Conservation (phyloP, 2,329 filamentous ascomycete genomes). For the Trichoderma simmonsii region DNA sequence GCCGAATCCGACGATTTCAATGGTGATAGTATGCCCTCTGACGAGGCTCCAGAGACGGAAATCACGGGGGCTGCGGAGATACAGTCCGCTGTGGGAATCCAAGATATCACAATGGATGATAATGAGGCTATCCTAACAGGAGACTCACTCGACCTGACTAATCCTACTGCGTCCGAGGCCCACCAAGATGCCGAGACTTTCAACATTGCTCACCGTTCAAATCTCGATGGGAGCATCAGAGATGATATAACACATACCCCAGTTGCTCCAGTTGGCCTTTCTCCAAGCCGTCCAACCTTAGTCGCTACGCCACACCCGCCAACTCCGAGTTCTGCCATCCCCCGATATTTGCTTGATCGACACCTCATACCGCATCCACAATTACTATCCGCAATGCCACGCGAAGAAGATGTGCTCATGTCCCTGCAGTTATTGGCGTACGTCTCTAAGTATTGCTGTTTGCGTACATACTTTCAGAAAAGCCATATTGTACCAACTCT, state of each 20-base stretch:
- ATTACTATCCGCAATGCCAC: conserved; percentile 85
- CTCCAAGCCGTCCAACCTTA: conserved; percentile 67
- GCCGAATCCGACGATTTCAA: conserved; percentile 84
- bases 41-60: conserved; percentile 71
- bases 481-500: conserved; percentile 91
- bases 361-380: conserved; percentile 66
- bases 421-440: conserved; percentile 94
- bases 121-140: conserved; percentile 75
- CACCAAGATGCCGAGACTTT: conserved; percentile 81
- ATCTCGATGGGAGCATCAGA: conserved; percentile 79
- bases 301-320: conserved; percentile 72
- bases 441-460: conserved; percentile 97
- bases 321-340: conserved; percentile 66
- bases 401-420: conserved; percentile 97
- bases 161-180: conserved; percentile 77
- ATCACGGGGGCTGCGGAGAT: conserved; percentile 79
- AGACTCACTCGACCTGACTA: conserved; percentile 69
- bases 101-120: conserved; percentile 77
- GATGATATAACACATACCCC: conserved; percentile 66
- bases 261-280: conserved; percentile 67
- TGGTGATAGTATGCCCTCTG: conserved; percentile 77
- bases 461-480: conserved; percentile 91
- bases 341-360: conserved; percentile 75
- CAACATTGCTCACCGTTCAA: conserved; percentile 84
- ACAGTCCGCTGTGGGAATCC: conserved; percentile 77